A percentile compares a stretch with the other conserved stretches of the same genome.
These are phyloP conservation scores for Penicillium dipodomyicola DNA, from an alignment of 495 filamentous ascomycete genomes.

Conservation along the genomic window DNA sequence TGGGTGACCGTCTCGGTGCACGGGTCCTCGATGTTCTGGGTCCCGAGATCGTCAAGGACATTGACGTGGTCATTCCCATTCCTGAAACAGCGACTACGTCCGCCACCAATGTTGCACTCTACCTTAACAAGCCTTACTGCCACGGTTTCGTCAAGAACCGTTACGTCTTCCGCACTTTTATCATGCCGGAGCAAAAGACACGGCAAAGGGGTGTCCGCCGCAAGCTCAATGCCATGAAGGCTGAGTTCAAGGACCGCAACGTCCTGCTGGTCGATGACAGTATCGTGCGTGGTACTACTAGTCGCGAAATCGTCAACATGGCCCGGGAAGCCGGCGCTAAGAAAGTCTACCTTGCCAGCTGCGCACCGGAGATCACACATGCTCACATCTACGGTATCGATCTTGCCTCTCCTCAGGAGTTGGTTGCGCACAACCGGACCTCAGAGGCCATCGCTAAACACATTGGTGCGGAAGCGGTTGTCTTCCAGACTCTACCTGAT, in stretches of 20 bases:
- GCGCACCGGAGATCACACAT: constrained; percentile 81
- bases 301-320: constrained; percentile 89
- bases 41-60: constrained; percentile 71
- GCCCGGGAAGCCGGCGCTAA: constrained; percentile 85
- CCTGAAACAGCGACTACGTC: constrained; percentile 85
- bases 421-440: constrained; percentile 79
- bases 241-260: constrained; percentile 80
- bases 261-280: constrained; percentile 90
- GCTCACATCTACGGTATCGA: constrained; percentile 87
- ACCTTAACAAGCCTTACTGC: constrained; percentile 74
- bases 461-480: constrained; percentile 88
- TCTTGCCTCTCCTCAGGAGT: constrained; percentile 75
- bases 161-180: constrained; percentile 95
- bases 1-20: constrained; percentile 84
- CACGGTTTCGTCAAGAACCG: constrained; percentile 93
- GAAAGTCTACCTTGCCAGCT: constrained; percentile 87
- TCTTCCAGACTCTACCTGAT: constrained; percentile 85
- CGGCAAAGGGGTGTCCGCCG: constrained; percentile 64
- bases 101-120: constrained; percentile 73
- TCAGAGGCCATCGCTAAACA: constrained; percentile 66
- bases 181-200: constrained; percentile 85
- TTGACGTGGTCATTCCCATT: constrained; percentile 89
- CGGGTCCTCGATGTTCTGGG: constrained; percentile 73
- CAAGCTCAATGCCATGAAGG: constrained; percentile 75
- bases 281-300: constrained; percentile 91